Evolutionary conservation across 148 eudicot species (phyloP), one percentile per base, ranked within the genome.

Genomic region (Camellia granthamiana): DNA sequence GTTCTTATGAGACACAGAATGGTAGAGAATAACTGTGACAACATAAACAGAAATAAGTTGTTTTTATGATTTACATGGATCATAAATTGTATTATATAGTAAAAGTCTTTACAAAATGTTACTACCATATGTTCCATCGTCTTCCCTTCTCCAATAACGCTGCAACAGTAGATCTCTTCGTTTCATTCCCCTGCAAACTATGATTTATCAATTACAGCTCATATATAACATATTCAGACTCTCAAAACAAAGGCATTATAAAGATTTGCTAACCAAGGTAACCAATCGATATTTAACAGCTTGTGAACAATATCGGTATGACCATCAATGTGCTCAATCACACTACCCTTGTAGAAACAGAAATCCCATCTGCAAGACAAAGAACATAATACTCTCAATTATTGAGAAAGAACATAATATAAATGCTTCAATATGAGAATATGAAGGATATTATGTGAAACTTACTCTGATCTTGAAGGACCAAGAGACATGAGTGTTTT

Each of bases 61-160:
- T 49, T 23, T 23, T 23, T 8, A 4, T 3, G 8, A 66, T 21
- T 74, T 30, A n/a, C 42, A 67, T 15, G 12, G 70, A 43, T 30
- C 13, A 8, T 58, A 46, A 6, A n/a, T 62, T 44, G 38, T 41
- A 77, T 19, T 42, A 16, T 60, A n/a, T 61, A 8, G n/a, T 18
- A 63, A 18, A 3, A 65, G 8, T 68, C 49, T 49, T 41, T 43
- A 6, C 23, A 55, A 54, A 70, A 71, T 41, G 55, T 47, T 42
- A 46, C 67, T 88, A 91, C 94, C 91, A 55, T 91, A 91, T 79
- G 94, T 87, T 70, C 94, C 94, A 80, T 91, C 92, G 65, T 91
- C 94, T 77, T 91, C 94, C 86, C 91, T 91, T 87, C 94, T 91
- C 94, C 94, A 91, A 75, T 91, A 91, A 23, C 94, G 87, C 69